Percentiles rank a stretch among this genome's conserved stretches.
phyloP scores from a whole-genome alignment of 805 yeast species.

The Candida succiphila region DNA sequence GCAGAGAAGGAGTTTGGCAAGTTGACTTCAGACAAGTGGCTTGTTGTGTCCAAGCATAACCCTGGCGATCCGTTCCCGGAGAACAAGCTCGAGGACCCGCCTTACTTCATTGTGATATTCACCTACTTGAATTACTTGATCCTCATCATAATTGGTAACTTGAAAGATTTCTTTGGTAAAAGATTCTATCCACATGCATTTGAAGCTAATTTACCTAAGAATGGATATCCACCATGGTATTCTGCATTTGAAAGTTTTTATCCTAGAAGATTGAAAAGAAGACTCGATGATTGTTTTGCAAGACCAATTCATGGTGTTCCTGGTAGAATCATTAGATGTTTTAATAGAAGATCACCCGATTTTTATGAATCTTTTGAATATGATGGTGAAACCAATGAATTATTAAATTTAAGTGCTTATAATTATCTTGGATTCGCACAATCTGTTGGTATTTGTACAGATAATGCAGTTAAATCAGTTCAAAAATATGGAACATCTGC shows the following conservation, averaged over 20 bases:
- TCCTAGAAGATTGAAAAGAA: constrained; percentile 80
- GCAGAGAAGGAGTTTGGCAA: constrained; percentile 68
- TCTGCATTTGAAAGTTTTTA: constrained; percentile 91
- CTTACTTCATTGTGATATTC: constrained; percentile 64
- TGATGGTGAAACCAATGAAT: constrained; percentile 66
- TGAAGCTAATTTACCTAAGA: constrained; percentile 56
- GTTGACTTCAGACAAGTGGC: constrained; percentile 52
- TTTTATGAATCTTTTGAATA: constrained; percentile 57
- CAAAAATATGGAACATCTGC: constrained; percentile 67
- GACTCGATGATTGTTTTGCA: constrained; percentile 91
- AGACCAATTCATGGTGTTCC: constrained; percentile 98
- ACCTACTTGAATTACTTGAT: constrained; percentile 83
- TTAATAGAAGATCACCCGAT: constrained; percentile 65
- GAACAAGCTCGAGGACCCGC: constrained; percentile 77
- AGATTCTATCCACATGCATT: constrained; percentile 58
- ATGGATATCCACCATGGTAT: constrained; percentile 95
- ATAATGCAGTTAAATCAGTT: constrained; percentile 53
- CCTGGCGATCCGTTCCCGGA: constrained; percentile 46
- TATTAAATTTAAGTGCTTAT: constrained; percentile 82
- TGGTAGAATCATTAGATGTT: constrained; percentile 79
- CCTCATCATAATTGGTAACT: constrained; percentile 80
- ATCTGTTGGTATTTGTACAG: constrained; percentile 86
- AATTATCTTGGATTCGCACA: constrained; percentile 97
- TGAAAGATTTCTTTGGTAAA: constrained; percentile 81
- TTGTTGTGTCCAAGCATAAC: constrained; percentile 52